Base-by-base conservation (phyloP, 1,139 yeast genomes). In the Saccharomyces pastorianus region DNA sequence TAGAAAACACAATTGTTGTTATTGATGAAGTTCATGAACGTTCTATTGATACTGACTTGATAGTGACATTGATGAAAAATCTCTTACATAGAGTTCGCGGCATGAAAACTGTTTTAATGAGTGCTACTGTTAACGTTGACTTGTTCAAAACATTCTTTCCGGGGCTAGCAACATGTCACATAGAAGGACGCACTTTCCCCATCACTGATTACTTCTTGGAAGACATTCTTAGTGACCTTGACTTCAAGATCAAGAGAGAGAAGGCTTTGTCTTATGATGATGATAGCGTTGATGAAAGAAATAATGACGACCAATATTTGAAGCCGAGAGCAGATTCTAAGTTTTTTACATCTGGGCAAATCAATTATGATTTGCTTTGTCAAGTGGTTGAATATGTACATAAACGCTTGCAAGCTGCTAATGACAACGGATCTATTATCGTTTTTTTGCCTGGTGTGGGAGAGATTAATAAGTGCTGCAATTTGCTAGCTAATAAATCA, bases 1-100 rank as follows among this genome's bases (percentile, higher is more conserved):
- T 89, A 55, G 76, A 79, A n/a, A 74, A 80, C 53, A 71, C 74
- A 0, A 65, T 72, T 32, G 63, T 91, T 27, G 83, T 93, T 48
- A 83, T 93, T 50, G 99, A 93, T 74, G 99, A 93, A 71, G 98
- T 93, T 13, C 99, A 93, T 66, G 99, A 93, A 71, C 75, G 98
- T 60, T 89, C 97, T 0, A 81, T 93, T 51, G 98, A 93, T 64
- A 83, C 95, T 57, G 98, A 93, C 69, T 83, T 91, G 57, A 75
- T 93, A 52, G 76, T 93, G 51, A 88, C 90, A 51, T 78, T 91
- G 52, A 74, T 93, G 59, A 89, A 88, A 64, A 78, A 78, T 48
- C 71, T 88, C 11, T 61, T 80, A 60, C 69, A 72, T 7, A 71
- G 73, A 55, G 68, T 71, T 34, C 71, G 73, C 49, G 76, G 82